Evolutionary conservation across 2,329 filamentous ascomycete species (phyloP), one percentile per base, ranked within the genome.

Genomic region (Penicillium sp.): DNA sequence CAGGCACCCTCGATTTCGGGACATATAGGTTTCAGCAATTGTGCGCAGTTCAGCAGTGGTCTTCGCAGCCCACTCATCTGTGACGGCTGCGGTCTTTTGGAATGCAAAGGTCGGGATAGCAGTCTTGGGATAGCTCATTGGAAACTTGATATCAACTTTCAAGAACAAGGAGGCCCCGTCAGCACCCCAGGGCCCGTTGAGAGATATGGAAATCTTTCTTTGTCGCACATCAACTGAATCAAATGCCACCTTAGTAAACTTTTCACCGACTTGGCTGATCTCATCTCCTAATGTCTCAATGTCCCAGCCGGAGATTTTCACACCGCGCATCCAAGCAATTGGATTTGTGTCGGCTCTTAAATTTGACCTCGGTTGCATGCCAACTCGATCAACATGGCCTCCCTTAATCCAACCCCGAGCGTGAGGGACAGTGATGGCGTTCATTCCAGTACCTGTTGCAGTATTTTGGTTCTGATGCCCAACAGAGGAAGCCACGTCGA

Each of bases 321-420:
- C 79, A 44, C 80, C 81, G 50, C 78, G 77, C 77, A 83, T 82
- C 80, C 80, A 84, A 2, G 75, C 72, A 48, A 84, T 82, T 15
- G 79, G 77, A 49, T 80, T 80, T 21, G 75, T 75, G 48, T 78
- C 75, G 35, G 73, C 74, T 43, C 72, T 71, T 48, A 72, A 58
- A 34, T 67, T 68, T 19, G 71, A 72, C 35, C 72, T 72, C 22
- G 74, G 73, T 53, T 77, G 74, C 61, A 75, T 75, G 19, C 72
- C 73, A 35, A 70, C 63, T 38, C 70, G 66, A 38, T 74, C 75
- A 61, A 75, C 73, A 32, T 73, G 74, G 12, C 71, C 70, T 19
- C 70, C 67, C 44, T 73, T 71, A 26, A 64, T 65, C 63, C 69
- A 72, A 35, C 64, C 64, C 47, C 55, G 79, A 71, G 65, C 78